Percentiles rank a stretch among this genome's conserved stretches.
Conservation (phyloP, 768 basidiomycete species). For the Hygrophorus pudorinus region DNA sequence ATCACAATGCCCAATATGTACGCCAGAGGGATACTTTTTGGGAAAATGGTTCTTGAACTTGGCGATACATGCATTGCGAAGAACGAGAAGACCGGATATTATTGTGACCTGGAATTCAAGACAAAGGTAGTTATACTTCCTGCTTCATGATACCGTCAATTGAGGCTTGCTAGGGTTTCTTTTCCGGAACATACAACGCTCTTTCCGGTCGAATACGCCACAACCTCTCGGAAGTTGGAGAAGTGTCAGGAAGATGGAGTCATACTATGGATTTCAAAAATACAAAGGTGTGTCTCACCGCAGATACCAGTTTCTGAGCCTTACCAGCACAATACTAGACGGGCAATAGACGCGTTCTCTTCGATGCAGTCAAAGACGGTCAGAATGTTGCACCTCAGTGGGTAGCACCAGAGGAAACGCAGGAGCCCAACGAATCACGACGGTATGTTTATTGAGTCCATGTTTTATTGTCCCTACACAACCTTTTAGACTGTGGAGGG, state of each 20-base stretch:
- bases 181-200: conserved; percentile 93
- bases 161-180: conserved; percentile 65
- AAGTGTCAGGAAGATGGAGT: conserved; percentile 87
- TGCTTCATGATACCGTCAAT: background rate
- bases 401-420: conserved; percentile 78
- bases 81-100: conserved; percentile 67
- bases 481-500: conserved; percentile 58
- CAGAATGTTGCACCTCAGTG: conserved; percentile 68
- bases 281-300: conserved; percentile 37
- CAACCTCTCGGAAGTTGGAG: conserved; percentile 60
- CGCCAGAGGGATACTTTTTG: conserved; percentile 77
- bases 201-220: conserved; percentile 72
- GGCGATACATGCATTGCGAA: conserved; percentile 82
- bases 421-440: conserved; percentile 86
- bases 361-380: conserved; percentile 74
- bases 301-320: background rate
- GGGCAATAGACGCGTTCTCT: conserved; percentile 64
- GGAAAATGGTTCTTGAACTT: conserved; percentile 93
- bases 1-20: conserved; percentile 99
- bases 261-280: conserved; percentile 80
- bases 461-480: background rate
- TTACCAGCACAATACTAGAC: conserved; percentile 29
- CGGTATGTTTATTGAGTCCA: conserved; percentile 35
- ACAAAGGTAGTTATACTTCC: conserved; percentile 57
- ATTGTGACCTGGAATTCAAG: conserved; percentile 91